Evolutionary conservation across 176 grass and related monocot species (phyloP).

Genomic region (Lolium multiflorum): DNA sequence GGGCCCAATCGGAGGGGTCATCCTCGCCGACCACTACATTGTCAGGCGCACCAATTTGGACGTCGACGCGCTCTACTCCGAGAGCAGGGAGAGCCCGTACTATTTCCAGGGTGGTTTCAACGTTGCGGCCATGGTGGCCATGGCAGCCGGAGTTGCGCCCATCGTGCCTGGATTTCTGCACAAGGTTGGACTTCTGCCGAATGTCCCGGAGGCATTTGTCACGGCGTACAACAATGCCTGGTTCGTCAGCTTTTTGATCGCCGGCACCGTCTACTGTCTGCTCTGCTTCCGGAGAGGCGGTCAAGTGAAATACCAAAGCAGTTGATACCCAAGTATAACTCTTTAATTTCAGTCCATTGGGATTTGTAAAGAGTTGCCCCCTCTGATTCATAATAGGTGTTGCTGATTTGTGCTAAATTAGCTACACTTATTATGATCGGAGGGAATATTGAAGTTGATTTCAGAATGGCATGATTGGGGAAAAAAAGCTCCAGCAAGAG

Average conservation of each 20-base stretch:
- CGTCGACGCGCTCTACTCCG: constrained; percentile 71
- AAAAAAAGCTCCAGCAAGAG: not conserved
- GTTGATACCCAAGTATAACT: not conserved
- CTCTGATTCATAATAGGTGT: too few species aligned
- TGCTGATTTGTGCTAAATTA: too few species aligned
- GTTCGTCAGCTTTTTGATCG: constrained; percentile 90
- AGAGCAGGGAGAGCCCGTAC: constrained; percentile 56
- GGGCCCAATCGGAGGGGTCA: constrained; percentile 80
- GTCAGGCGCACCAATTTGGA: constrained; percentile 67
- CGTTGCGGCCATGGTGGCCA: constrained; percentile 60
- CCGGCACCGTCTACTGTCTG: constrained; percentile 70
- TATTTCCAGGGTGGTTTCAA: constrained; percentile 83
- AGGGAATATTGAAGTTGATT: not conserved
- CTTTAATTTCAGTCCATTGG: not conserved
- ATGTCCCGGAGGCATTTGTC: constrained; percentile 44
- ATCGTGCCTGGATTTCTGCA: constrained; percentile 79
- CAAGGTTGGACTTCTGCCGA: constrained; percentile 64
- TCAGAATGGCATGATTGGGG: not conserved
- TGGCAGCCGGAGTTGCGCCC: constrained; percentile 66
- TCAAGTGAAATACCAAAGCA: constrained; percentile 19
- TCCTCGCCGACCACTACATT: constrained; percentile 87
- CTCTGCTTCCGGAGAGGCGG: constrained; percentile 45
- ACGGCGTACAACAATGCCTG: constrained; percentile 81
- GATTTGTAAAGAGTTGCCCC: not conserved
- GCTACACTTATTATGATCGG: too few species aligned